Base-by-base conservation (phyloP, 2,329 filamentous ascomycete species). In the Trichoderma hamatum region DNA sequence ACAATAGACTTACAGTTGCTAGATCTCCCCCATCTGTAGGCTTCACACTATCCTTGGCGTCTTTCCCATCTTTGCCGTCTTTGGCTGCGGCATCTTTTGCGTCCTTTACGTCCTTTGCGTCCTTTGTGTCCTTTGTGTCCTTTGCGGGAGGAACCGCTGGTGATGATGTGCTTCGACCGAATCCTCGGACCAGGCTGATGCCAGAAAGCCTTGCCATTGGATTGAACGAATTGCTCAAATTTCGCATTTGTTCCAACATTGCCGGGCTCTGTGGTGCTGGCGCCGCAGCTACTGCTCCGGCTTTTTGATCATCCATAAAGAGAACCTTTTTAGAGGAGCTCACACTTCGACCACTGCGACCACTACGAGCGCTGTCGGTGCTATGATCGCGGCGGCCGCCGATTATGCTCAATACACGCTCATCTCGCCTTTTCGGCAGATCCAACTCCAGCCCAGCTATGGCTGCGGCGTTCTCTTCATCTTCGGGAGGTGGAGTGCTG, bases 181-280 rank as follows among this genome's bases (percentile, higher is more conserved):
- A 95, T 0, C 89, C 90, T 68, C 91, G 88, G 73, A 96, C 90
- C 76, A 90, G 86, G 68, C 87, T 86, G 76, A 96, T 93, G 39
- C 89, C 83, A 1, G 91, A 89, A 63, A 97, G 87, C 63, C 93
- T 88, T 55, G 89, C 92, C 77, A 97, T 90, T 3, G 93, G 93
- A 74, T 97, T 97, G 39, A 97, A 83, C 0, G 90, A 90, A 77
- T 87, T 96, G 46, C 93, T 90, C 70, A 97, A 85, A 76, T 87
- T 95, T 67, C 92, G 89, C 83, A 97, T 90, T 14, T 92, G 93
- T 72, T 96, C 93, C 2, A 96, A 87, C 14, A 89, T 80, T 34
- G 91, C 89, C 3, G 90, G 89, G 61, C 76, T 78, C 67, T 76
- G 76, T 9, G 70, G 71, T 1, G 64, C 34, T 32, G 66, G 36